Evolutionary conservation across 1,284 basidiomycete genomes (phyloP), one percentile per base, ranked within the genome.

Genomic region (Flammula alnicola): DNA sequence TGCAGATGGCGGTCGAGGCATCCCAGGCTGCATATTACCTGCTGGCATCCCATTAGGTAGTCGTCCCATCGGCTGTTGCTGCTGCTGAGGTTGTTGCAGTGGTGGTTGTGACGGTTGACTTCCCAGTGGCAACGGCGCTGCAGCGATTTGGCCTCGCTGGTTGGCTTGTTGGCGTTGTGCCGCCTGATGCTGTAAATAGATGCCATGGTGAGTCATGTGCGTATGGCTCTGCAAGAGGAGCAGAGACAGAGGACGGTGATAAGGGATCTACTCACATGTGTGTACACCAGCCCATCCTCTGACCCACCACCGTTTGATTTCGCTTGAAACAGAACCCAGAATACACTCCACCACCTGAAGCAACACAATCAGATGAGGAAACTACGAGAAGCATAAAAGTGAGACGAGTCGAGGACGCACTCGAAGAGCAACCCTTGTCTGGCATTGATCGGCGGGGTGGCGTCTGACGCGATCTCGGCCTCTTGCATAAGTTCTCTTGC

Each of bases 311-410:
- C 79, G 42, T 76, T 85, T 50, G 82, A 86, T 69, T 90, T 91
- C 38, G 88, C 86, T 9, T 82, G 80, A 63, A 91, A 91, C 7
- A 91, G 71, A 0, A 89, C 83, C 88, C 89, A 91, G 60, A 91
- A 91, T 17, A 92, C 89, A 59, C 82, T 86, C 89, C 88, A 91
- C 89, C 88, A 91, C 65, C 88, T 91, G 40, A 37, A 41, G 57
- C 33, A 53, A 52, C 26, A 11, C 10, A 39, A 23, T 35, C 50
- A 39, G 39, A 63, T 52, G 7, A 52, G 35, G 35, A 37, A 39
- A 51, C 14, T 35, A 25, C 20, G 16, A 38, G 37, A 43, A 32
- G 40, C 32, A 32, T 6, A 27, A 35, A 47, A 50, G 49, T 27
- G 49, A 42, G 12, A 43, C 41, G 36, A 47, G 29, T 27, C 17